Conservation (phyloP, 306 rosid genomes). For the Lathyrus oleraceus region DNA sequence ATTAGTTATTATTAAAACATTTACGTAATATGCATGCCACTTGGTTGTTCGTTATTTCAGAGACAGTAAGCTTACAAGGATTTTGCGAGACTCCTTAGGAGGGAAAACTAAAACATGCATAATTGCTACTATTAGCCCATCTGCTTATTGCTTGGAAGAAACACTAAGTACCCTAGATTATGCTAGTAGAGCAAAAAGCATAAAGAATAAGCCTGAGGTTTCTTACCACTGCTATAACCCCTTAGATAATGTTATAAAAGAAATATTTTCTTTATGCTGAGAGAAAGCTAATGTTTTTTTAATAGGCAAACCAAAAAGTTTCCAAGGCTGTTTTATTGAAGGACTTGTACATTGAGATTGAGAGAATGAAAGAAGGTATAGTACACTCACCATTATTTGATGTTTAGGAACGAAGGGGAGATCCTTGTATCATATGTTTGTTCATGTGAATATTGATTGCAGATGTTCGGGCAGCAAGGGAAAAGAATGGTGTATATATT, state of each 20-base stretch:
- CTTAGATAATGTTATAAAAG: neutral
- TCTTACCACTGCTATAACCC: conserved; percentile 32
- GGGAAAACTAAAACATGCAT: conserved; percentile 98
- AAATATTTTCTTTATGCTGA: conserved; percentile 20
- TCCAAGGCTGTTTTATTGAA: conserved; percentile 82
- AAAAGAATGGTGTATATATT: conserved; percentile 88
- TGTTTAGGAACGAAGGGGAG: conserved; percentile 25
- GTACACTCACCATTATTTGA: conserved; percentile 36
- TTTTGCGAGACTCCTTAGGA: conserved; percentile 90
- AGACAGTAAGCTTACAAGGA: conserved; percentile 95
- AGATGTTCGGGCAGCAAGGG: conserved; percentile 97
- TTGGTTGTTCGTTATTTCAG: conserved; percentile 45
- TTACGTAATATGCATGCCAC: conserved; percentile 29
- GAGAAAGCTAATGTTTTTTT: conserved; percentile 19
- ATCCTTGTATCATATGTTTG: conserved; percentile 14
- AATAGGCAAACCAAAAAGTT: conserved; percentile 91
- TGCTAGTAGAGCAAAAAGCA: conserved; percentile 91
- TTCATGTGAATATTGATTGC: conserved; percentile 31
- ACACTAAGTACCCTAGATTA: conserved; percentile 93
- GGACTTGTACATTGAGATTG: conserved; percentile 86
- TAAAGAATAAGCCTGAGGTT: conserved; percentile 96
- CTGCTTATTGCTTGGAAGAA: conserved; percentile 79
- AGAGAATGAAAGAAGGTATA: conserved; percentile 89
- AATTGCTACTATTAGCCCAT: conserved; percentile 90
- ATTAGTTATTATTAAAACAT: conserved; percentile 3